These are phyloP conservation scores for Xylariaceae sp. DNA, from an alignment of 2,329 filamentous ascomycete genomes.

Conservation along the genomic window DNA sequence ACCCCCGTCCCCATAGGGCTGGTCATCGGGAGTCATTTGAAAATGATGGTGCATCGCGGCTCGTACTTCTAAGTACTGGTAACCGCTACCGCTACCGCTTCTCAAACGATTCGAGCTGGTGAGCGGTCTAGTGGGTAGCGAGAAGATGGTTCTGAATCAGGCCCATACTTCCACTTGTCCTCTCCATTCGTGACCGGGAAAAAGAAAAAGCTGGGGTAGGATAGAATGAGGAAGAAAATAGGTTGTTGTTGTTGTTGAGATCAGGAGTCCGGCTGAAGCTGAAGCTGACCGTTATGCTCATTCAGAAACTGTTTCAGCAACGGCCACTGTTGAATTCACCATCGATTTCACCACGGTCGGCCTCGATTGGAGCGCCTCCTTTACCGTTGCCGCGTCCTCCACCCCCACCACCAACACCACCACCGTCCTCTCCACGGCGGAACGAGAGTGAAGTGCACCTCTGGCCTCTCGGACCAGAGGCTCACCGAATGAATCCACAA, in stretches of 20 bases:
- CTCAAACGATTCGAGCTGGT: conserved; percentile 12
- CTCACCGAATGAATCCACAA: conserved; percentile 43
- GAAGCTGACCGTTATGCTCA: conserved; percentile 13
- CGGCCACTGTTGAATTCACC: conserved; percentile 21
- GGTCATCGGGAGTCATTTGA: conserved; percentile 8
- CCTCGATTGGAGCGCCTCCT: conserved; percentile 17
- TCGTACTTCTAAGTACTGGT: conserved; percentile 6
- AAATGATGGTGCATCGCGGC: conserved; percentile 7
- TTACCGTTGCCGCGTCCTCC: conserved; percentile 19
- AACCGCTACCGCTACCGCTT: background rate
- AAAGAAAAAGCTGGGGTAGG: background rate
- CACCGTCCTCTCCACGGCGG: conserved; percentile 26
- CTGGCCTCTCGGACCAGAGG: conserved; percentile 34
- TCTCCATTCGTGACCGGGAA: conserved; percentile 2
- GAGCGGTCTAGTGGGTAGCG: conserved; percentile 9
- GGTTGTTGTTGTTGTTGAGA: background rate
- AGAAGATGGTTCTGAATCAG: background rate
- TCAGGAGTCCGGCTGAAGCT: conserved; percentile 3
- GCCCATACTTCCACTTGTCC: background rate
- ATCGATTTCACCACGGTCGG: conserved; percentile 17
- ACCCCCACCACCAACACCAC: conserved; percentile 17
- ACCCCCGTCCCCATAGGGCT: conserved; percentile 19
- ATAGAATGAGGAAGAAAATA: background rate
- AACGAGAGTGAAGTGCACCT: conserved; percentile 30
- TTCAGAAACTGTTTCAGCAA: conserved; percentile 24